Base-by-base conservation (phyloP, 164 flowering plant genomes). In the Tetrastigma voinierianum region DNA sequence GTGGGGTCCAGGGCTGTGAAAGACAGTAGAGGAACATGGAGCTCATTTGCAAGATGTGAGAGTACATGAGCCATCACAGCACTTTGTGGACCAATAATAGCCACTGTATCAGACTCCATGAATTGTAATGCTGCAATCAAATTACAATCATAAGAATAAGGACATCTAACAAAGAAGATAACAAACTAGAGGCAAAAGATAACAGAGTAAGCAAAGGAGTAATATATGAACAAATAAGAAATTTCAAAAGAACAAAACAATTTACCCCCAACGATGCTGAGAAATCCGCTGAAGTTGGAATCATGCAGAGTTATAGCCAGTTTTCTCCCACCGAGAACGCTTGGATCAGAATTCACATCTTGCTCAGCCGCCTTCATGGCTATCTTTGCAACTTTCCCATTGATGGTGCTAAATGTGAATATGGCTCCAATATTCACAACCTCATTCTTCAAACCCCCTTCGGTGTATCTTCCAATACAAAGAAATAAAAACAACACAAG, bases 301-400 rank as follows among this genome's bases (percentile, higher is more conserved):
- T 88, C 89, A 61, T 84, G 83, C 44, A 80, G 13, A 10, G 76
- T 59, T 58, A 84, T 75, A 16, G 54, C 54, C 46, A 90, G 59
- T 71, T 83, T 87, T 12, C 72, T 72, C 25, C 89, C 96, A 10
- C 81, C 79, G 8, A 90, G 88, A 67, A 90, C 9, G 57, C 59
- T 75, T 1, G 86, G 78, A 72, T 86, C 82, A 17, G 91, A 76
- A 70, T 90, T 90, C 6, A 90, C 75, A 70, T 90, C 96, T 17
- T 77, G 60, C 58, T 81, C 82, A 43, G 96, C 96, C 52, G 91
- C 90, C 32, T 80, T 65, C 80, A 88, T 84, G 40, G 93, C 91
- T 59, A 90, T 78, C 65, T 74, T 72, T 16, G 90, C 58, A 48
- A 90, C 89, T 76, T 60, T 72, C 18, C 93, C 93, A 62, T 73